Evolutionary conservation across 371 early-diverging fungal species (phyloP).

Genomic region (Lichtheimia hyalospora): DNA sequence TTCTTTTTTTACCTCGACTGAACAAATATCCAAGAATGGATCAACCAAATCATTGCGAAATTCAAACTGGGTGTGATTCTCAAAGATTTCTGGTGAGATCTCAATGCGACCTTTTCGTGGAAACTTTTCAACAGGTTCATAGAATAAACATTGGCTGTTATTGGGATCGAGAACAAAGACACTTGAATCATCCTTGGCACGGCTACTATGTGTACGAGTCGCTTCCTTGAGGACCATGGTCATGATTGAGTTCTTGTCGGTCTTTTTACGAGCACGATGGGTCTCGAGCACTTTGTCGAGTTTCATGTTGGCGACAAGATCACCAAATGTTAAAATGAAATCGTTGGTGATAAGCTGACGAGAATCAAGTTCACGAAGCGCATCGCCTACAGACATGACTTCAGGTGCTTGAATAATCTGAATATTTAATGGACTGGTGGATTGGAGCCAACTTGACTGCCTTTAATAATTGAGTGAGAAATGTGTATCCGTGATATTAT

Average conservation of each 20-base stretch:
- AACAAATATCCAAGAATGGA: slow-evolving; percentile 91
- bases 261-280: slow-evolving; percentile 68
- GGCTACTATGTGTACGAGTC: slow-evolving; percentile 52
- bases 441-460: slow-evolving; percentile 70
- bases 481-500: too few relatives aligned
- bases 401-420: slow-evolving; percentile 75
- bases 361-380: slow-evolving; percentile 87
- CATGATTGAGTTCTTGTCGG: slow-evolving; percentile 91
- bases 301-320: slow-evolving; percentile 89
- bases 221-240: slow-evolving; percentile 86
- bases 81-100: slow-evolving; percentile 65
- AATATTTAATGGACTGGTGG: slow-evolving; percentile 67
- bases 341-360: slow-evolving; percentile 81
- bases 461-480: slow-evolving; percentile 23
- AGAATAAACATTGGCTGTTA: slow-evolving; percentile 79
- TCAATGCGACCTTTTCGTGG: slow-evolving; percentile 63
- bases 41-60: slow-evolving; percentile 92
- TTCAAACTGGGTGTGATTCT: slow-evolving; percentile 69
- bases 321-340: slow-evolving; percentile 91
- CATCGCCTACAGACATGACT: slow-evolving; percentile 90
- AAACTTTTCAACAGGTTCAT: slow-evolving; percentile 70
- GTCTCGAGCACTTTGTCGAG: slow-evolving; percentile 74
- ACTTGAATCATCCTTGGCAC: slow-evolving; percentile 74
- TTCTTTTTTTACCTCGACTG: slow-evolving; percentile 67
- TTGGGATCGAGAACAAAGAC: slow-evolving; percentile 82